phyloP scores from a whole-genome alignment of 108 stramenopile genomes.

The Skeletonema costatum region DNA sequence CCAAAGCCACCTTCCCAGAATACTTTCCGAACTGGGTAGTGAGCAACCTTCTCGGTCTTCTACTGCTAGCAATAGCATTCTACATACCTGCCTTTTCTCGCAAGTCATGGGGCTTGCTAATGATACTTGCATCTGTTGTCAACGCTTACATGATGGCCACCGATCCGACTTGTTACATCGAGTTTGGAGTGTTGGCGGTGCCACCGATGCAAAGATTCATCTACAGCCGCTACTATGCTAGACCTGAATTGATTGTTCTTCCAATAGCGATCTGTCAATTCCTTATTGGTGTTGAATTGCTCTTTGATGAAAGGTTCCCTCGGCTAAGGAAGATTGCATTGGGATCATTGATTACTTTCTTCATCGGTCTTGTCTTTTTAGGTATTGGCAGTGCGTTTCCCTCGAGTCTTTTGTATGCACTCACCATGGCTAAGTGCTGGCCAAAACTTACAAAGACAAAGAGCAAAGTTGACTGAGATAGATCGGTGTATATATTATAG shows the following conservation, averaged over 20 bases:
- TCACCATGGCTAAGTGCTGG: not conserved
- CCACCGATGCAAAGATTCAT: slow-evolving; percentile 7
- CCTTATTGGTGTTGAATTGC: not conserved
- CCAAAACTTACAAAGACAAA: not conserved
- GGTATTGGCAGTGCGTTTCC: not conserved
- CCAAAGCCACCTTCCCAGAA: slow-evolving; percentile 1
- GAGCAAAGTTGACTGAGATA: not conserved
- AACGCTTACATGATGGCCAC: slow-evolving; percentile 6
- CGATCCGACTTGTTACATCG: not conserved
- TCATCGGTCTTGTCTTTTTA: not conserved
- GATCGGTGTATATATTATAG: not conserved
- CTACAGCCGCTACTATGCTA: slow-evolving; percentile 1
- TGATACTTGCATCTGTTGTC: not conserved
- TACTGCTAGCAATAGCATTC: not conserved
- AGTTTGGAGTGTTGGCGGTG: slow-evolving; percentile 7
- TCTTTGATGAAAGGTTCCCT: not conserved
- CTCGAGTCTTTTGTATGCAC: not conserved
- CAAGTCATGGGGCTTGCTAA: slow-evolving; percentile 3
- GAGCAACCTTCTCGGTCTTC: not conserved
- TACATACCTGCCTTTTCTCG: slow-evolving; percentile 2
- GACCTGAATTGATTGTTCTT: slow-evolving; percentile 4
- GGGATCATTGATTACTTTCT: not conserved
- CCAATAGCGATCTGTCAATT: not conserved
- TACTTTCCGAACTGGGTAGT: not conserved
- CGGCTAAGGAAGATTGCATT: not conserved